Percentiles rank a stretch among this genome's conserved stretches.
phyloP scores from a whole-genome alignment of 768 basidiomycete genomes.

The Auriscalpium vulgare region DNA sequence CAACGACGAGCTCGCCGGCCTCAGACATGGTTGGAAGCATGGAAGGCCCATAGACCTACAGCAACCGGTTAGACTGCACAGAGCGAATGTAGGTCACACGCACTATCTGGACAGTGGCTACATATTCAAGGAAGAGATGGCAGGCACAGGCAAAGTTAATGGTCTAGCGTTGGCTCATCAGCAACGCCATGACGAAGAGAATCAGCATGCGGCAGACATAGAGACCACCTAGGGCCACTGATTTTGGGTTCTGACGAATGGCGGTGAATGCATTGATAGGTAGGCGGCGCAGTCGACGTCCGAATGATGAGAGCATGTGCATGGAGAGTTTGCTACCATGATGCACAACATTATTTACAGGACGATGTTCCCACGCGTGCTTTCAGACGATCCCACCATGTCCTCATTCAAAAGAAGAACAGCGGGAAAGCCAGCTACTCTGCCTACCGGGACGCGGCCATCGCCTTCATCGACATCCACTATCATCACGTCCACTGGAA shows the following conservation, averaged over 20 bases:
- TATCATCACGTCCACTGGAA: conserved; percentile 71
- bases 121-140: conserved; percentile 57
- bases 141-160: conserved; percentile 47
- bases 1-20: conserved; percentile 54
- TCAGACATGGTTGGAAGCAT: conserved; percentile 72
- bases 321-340: too few relatives aligned
- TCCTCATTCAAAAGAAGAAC: conserved; percentile 75
- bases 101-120: conserved; percentile 50
- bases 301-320: too few relatives aligned
- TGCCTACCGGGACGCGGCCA: conserved; percentile 45
- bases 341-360: too few relatives aligned
- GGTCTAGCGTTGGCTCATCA: conserved; percentile 26
- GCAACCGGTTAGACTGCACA: background rate
- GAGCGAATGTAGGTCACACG: conserved; percentile 13
- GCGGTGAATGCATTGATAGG: too few relatives aligned
- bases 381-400: conserved; percentile 31
- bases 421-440: conserved; percentile 33
- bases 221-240: conserved; percentile 6
- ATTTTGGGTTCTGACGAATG: too few relatives aligned
- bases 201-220: conserved; percentile 3
- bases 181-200: conserved; percentile 2
- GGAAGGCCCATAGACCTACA: conserved; percentile 63
- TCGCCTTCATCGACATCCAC: conserved; percentile 52
- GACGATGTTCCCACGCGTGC: conserved; percentile 3
- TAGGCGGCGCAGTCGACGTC: too few relatives aligned